Conservation (phyloP, 176 grass and related monocot genomes). For the Eleusine indica region DNA sequence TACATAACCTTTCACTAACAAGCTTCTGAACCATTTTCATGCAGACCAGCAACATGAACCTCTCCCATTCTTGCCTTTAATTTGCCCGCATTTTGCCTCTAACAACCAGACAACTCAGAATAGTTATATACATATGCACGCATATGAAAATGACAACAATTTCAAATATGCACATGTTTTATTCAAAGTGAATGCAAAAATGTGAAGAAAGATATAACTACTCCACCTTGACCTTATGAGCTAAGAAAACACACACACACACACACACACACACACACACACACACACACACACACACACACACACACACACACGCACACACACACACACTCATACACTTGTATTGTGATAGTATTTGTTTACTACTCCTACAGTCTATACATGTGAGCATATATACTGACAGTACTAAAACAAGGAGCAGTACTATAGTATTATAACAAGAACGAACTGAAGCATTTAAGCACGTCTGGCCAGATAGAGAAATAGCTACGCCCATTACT, state of each 20-base stretch:
- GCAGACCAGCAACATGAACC: neutral
- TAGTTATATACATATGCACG: no score
- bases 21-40: neutral
- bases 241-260: neutral
- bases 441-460: conserved; percentile 45
- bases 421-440: neutral
- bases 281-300: neutral
- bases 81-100: conserved; percentile 22
- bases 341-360: neutral
- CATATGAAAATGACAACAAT: no score
- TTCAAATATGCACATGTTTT: neutral
- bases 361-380: no score
- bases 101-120: neutral
- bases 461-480: conserved; percentile 26
- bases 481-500: conserved; percentile 42
- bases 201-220: neutral
- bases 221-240: no score
- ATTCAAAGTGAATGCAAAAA: neutral
- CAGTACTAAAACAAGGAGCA: no score
- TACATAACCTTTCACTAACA: conserved; percentile 5
- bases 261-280: neutral
- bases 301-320: no score
- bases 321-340: no score
- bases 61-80: neutral
- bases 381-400: no score